Base-by-base conservation (phyloP, 768 basidiomycete genomes). In the Pisolithus microcarpus region DNA sequence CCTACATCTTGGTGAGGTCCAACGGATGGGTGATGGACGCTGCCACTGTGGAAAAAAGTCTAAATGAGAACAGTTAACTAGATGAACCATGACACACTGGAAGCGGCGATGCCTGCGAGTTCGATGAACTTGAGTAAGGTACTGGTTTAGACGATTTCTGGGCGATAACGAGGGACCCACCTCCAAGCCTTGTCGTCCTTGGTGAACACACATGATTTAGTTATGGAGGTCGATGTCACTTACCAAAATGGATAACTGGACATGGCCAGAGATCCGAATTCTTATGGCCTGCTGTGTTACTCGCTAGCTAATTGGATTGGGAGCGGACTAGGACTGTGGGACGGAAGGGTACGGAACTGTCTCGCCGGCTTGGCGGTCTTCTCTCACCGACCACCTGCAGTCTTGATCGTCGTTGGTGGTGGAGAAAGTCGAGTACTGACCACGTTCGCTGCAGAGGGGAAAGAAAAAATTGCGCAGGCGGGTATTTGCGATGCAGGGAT, bases 1-100 rank as follows among this genome's bases (percentile, higher is more conserved):
- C 81, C 53, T 52, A 87, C 83, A 91, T 86, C 82, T 91, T 94
- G 30, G 87, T 85, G 48, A 91, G 72, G 67, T 91, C 89, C 50
- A 91, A 66, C 37, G 89, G 89, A 70, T 91, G 89, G 0, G 88
- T 91, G 61, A 79, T 84, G 49, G 76, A 80, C 26, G 88, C 84
- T 38, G 89, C 88, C 80, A 90, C 87, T 87, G 53, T 43, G 51
- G 3, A 28, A 51, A 43, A 51, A 43, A 26, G n/a, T 50, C 42
- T 30, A 28, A 56, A 30, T 57, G 49, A 7, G 52, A 46, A 19
- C 10, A 16, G 11, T 26, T 13, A 21, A 21, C 28, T n/a, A 26
- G 11, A 36, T 39, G 18, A 18, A 23, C n/a, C 19, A 47, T 5
- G 26, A 73, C 79, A 23, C 62, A 84, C 82, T 76, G 40, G 81